Evolutionary conservation across 257 asterid species (phyloP).

Genomic region (Linaria vulgaris): DNA sequence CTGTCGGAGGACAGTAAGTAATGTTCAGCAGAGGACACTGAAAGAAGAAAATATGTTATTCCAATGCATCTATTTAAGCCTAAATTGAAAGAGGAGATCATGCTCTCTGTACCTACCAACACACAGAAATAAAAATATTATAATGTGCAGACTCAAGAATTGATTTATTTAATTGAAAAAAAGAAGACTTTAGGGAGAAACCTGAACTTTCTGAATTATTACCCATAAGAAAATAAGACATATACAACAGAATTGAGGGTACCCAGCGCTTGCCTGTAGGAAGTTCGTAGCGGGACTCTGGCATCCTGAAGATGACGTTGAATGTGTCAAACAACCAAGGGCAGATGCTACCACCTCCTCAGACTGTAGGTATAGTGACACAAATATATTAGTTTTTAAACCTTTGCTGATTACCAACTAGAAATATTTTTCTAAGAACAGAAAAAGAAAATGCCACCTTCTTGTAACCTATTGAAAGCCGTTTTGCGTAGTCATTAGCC

Average conservation of each 20-base stretch:
- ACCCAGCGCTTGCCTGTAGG: constrained; percentile 52
- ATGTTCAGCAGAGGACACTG: constrained; percentile 93
- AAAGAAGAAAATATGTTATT: constrained; percentile 26
- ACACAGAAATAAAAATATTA: constrained; percentile 9
- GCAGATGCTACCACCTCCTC: constrained; percentile 72
- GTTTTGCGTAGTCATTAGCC: constrained; percentile 91
- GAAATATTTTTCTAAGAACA: neutral
- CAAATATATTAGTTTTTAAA: constrained; percentile 12
- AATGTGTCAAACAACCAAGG: constrained; percentile 66
- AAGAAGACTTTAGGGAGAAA: neutral
- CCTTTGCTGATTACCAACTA: neutral
- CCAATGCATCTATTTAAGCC: constrained; percentile 11
- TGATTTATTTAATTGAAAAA: too few relatives aligned
- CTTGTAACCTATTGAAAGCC: constrained; percentile 85
- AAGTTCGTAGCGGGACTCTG: constrained; percentile 49
- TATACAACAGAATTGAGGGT: constrained; percentile 7
- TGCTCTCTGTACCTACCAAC: constrained; percentile 6
- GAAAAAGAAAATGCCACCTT: constrained; percentile 49
- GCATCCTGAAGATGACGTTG: constrained; percentile 47
- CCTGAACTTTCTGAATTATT: neutral
- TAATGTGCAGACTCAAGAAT: constrained; percentile 12
- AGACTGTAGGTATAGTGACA: constrained; percentile 54
- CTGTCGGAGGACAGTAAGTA: constrained; percentile 85
- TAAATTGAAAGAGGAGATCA: constrained; percentile 11
- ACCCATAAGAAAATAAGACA: constrained; percentile 19